A percentile compares a stretch with the other conserved stretches of the same genome.
Conservation (phyloP, 1,284 basidiomycete species). For the Cutaneotrichosporon cutaneum region DNA sequence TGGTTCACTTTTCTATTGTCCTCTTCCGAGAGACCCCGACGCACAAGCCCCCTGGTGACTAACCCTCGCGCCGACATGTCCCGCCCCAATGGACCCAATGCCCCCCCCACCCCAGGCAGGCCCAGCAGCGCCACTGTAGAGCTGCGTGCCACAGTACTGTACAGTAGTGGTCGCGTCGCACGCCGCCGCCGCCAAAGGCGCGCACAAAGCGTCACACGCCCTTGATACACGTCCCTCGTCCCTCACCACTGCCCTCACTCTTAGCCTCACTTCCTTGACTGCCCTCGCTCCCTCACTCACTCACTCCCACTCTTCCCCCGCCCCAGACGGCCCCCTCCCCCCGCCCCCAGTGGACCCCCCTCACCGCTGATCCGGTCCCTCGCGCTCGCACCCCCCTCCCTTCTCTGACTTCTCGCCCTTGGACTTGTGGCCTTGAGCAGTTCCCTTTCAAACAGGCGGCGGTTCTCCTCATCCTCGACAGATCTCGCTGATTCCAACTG, state of each 20-base stretch:
- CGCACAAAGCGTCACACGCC: background rate
- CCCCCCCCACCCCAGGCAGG: no score
- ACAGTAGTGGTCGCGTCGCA: background rate
- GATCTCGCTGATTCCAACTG: slow-evolving; percentile 1
- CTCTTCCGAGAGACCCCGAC: background rate
- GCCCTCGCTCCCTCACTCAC: no score
- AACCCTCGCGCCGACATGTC: background rate
- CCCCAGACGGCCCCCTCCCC: background rate
- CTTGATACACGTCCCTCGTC: no score
- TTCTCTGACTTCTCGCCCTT: background rate
- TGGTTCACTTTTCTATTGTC: background rate
- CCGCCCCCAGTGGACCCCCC: background rate
- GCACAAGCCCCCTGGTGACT: background rate
- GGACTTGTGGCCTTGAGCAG: background rate
- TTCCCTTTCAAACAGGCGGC: background rate
- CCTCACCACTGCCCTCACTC: background rate
- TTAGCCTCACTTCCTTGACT: background rate
- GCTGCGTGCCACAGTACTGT: no score
- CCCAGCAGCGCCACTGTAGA: no score
- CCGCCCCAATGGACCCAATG: background rate
- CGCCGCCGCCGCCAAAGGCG: background rate
- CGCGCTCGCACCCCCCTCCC: background rate
- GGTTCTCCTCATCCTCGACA: background rate
- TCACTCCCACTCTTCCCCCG: background rate
- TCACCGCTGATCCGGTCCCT: background rate